Evolutionary conservation across 208 protist genomes (phyloP).

Genomic region (Leishmania tarentolae): DNA sequence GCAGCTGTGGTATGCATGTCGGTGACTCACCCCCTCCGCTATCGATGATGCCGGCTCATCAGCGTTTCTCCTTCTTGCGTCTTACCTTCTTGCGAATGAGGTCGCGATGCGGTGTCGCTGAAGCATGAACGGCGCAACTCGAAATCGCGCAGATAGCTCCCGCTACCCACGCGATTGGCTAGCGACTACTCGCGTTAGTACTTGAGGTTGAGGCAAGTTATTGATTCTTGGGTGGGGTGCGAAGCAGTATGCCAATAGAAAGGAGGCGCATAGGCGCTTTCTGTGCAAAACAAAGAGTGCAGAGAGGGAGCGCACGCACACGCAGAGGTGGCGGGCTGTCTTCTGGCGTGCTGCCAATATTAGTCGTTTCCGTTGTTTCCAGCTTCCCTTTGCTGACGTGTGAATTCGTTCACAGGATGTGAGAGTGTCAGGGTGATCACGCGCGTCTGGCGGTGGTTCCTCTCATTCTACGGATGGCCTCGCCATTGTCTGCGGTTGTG

Average conservation of each 20-base stretch:
- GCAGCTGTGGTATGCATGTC: background rate
- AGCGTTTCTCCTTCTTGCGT: background rate
- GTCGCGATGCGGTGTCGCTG: background rate
- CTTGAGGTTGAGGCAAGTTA: background rate
- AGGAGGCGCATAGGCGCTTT: background rate
- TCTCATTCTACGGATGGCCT: background rate
- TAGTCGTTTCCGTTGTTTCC: background rate
- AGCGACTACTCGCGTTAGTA: background rate
- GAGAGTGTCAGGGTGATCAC: background rate
- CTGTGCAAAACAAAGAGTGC: background rate
- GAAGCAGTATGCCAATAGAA: background rate
- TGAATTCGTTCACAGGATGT: background rate
- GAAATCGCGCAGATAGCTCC: background rate
- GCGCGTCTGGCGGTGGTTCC: background rate
- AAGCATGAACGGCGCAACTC: background rate
- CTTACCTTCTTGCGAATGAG: background rate
- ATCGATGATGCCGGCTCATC: background rate
- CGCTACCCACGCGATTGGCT: background rate
- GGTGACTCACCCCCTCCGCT: background rate
- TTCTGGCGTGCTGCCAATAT: background rate
- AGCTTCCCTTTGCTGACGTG: background rate
- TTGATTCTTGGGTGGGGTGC: background rate
- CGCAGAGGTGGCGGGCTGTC: background rate
- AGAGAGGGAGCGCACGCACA: background rate
- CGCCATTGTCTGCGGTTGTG: background rate